A percentile compares a stretch with the other conserved stretches of the same genome.
Conservation (phyloP, 2,329 filamentous ascomycete species). For the Chaetomium sp. region DNA sequence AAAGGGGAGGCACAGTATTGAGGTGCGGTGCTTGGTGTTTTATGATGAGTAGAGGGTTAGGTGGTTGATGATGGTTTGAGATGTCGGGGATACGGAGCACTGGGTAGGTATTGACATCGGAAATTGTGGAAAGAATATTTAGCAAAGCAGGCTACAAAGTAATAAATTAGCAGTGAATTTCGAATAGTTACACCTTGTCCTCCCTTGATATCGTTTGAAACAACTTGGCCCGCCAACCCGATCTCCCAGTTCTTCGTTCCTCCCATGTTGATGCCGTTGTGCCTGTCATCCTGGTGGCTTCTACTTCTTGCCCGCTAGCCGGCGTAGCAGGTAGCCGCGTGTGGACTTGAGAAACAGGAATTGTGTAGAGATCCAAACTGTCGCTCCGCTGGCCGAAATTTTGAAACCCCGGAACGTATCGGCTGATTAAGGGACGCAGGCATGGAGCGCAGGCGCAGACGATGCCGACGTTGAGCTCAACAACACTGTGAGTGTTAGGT, state of each 20-base stretch:
- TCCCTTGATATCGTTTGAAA: too few relatives aligned
- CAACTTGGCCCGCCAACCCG: too few relatives aligned
- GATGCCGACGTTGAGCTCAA: constrained; percentile 18
- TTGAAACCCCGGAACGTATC: constrained; percentile 7
- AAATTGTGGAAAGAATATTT: too few relatives aligned
- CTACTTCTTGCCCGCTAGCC: background rate
- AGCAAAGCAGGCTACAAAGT: too few relatives aligned
- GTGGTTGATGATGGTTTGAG: background rate
- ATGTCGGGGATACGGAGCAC: too few relatives aligned
- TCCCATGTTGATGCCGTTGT: too few relatives aligned
- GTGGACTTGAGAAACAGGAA: background rate
- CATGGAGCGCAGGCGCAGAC: constrained; percentile 18
- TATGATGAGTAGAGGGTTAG: constrained; percentile 44
- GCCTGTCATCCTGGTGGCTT: too few relatives aligned
- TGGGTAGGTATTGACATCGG: too few relatives aligned
- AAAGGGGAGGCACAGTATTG: constrained; percentile 51
- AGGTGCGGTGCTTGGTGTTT: constrained; percentile 57
- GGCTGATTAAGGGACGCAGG: constrained; percentile 3
- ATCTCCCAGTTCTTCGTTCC: too few relatives aligned
- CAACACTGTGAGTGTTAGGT: constrained; percentile 8
- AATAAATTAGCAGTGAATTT: too few relatives aligned
- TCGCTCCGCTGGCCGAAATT: background rate
- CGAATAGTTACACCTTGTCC: too few relatives aligned
- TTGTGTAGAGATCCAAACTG: background rate
- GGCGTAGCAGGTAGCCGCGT: background rate